Conservation (phyloP, 805 yeast species). For the Schizosaccharomyces cryophilus region DNA sequence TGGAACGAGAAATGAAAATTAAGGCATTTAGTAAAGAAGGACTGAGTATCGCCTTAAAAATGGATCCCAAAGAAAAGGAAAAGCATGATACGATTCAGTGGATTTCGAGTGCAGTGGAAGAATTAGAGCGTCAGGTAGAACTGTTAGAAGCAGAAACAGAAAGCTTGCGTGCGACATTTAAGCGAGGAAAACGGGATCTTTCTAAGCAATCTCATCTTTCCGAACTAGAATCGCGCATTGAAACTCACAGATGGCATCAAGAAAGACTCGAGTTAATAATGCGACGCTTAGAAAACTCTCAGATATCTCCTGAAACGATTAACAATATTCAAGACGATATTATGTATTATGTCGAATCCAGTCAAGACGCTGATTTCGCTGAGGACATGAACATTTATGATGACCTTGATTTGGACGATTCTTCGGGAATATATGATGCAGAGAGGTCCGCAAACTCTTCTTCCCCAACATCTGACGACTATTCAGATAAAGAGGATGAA, state of each 20-base stretch:
- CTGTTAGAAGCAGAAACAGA: constrained; percentile 49
- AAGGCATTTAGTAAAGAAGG: constrained; percentile 91
- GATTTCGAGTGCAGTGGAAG: constrained; percentile 47
- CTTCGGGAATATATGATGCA: constrained; percentile 16
- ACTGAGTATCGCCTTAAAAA: constrained; percentile 38
- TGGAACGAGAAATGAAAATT: constrained; percentile 78
- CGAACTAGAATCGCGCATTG: constrained; percentile 36
- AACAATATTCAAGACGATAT: constrained; percentile 68
- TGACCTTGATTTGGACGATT: constrained; percentile 43
- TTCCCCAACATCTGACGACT: constrained; percentile 4
- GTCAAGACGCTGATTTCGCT: constrained; percentile 75
- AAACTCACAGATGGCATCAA: constrained; percentile 58
- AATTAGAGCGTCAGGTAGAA: constrained; percentile 59
- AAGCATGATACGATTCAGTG: constrained; percentile 50
- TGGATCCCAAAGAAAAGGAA: constrained; percentile 62
- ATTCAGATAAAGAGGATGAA: background rate
- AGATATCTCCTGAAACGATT: constrained; percentile 50
- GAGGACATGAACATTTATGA: constrained; percentile 88
- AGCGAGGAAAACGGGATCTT: constrained; percentile 36
- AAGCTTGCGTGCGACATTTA: constrained; percentile 24
- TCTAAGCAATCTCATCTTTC: constrained; percentile 32
- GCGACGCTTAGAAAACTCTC: constrained; percentile 55
- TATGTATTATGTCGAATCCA: constrained; percentile 76
- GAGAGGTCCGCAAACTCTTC: constrained; percentile 17
- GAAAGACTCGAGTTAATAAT: constrained; percentile 54